These are phyloP conservation scores for Aspergillus fischeri DNA, from an alignment of 2,329 filamentous ascomycete species.

Conservation along the genomic window DNA sequence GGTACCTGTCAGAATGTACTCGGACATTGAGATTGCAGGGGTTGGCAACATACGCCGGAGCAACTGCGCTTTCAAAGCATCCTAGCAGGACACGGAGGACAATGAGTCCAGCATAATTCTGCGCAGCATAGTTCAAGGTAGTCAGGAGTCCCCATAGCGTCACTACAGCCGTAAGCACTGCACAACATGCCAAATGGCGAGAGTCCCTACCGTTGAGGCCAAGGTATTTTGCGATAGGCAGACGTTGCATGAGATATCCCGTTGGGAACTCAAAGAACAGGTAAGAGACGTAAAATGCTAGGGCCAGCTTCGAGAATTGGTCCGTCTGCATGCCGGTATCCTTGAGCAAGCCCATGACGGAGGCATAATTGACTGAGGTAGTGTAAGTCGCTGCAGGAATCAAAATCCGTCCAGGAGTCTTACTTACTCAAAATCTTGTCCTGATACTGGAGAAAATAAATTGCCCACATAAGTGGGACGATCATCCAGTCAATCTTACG, in stretches of 20 bases:
- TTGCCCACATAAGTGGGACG: conserved; percentile 50
- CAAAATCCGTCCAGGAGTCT: conserved; percentile 34
- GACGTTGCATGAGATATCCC: conserved; percentile 51
- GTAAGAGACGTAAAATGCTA: conserved; percentile 58
- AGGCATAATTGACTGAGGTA: conserved; percentile 44
- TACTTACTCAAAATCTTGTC: conserved; percentile 52
- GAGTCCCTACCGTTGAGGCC: conserved; percentile 36
- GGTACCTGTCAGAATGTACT: background rate
- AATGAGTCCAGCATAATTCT: conserved; percentile 49
- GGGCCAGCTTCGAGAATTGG: conserved; percentile 57
- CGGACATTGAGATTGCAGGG: background rate
- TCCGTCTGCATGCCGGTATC: conserved; percentile 54
- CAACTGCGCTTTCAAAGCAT: conserved; percentile 52
- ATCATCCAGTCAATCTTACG: conserved; percentile 40
- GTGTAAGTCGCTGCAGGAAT: conserved; percentile 48
- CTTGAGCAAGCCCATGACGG: conserved; percentile 57
- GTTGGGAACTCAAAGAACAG: conserved; percentile 57
- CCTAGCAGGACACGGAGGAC: conserved; percentile 50
- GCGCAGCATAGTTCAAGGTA: conserved; percentile 46
- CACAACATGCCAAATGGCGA: conserved; percentile 22
- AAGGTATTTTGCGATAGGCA: conserved; percentile 53
- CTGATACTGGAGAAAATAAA: conserved; percentile 58
- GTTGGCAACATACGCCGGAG: conserved; percentile 38
- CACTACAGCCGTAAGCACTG: conserved; percentile 15
- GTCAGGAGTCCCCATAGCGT: conserved; percentile 47